Conservation (phyloP, 495 filamentous ascomycete species). For the Penicillium crystallinum region DNA sequence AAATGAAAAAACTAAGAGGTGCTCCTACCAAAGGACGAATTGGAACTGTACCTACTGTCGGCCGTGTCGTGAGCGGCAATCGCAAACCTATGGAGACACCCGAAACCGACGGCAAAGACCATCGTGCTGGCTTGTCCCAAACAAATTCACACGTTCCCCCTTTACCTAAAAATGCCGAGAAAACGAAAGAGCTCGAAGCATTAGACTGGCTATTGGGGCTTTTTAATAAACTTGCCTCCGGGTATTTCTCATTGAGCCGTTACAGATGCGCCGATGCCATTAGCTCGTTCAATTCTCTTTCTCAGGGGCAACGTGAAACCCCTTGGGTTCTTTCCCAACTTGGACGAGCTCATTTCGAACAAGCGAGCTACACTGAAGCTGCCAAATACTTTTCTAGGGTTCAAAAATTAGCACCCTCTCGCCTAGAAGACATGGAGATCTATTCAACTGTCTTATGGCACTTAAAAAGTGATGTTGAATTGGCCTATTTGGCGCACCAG, state of each 20-base stretch:
- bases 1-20: constrained; percentile 73
- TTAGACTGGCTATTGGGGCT: constrained; percentile 75
- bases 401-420: constrained; percentile 67
- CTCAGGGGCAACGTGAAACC: constrained; percentile 75
- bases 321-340: constrained; percentile 93
- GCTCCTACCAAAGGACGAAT: constrained; percentile 53
- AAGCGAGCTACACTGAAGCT: constrained; percentile 74
- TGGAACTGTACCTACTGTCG: constrained; percentile 57
- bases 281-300: constrained; percentile 61
- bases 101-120: constrained; percentile 61
- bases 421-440: constrained; percentile 90
- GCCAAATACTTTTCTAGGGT: constrained; percentile 79
- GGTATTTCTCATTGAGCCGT: constrained; percentile 67
- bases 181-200: constrained; percentile 66
- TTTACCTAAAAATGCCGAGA: constrained; percentile 30
- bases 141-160: constrained; percentile 25
- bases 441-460: constrained; percentile 98
- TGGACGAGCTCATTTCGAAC: constrained; percentile 84
- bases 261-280: constrained; percentile 76
- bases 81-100: constrained; percentile 56
- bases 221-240: constrained; percentile 74
- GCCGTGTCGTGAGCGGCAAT: constrained; percentile 84
- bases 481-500: constrained; percentile 88
- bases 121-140: constrained; percentile 22
- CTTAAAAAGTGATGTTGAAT: constrained; percentile 81